phyloP scores from a whole-genome alignment of 495 filamentous ascomycete genomes.

The Pyrenopolyporus hunteri region DNA sequence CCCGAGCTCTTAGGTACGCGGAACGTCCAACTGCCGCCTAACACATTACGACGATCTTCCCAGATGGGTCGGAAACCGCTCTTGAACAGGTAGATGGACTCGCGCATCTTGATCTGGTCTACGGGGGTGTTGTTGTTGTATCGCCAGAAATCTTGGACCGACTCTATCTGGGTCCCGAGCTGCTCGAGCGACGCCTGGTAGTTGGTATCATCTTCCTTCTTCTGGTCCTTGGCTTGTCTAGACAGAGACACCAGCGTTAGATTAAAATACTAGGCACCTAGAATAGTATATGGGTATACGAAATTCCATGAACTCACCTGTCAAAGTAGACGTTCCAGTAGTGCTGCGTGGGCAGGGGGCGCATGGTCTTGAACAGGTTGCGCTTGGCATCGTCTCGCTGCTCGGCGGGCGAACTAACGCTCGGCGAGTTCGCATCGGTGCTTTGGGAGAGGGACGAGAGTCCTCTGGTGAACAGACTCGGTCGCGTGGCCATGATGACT shows the following conservation, averaged over 20 bases:
- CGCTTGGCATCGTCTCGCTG: slow-evolving; percentile 65
- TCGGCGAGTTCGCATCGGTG: slow-evolving; percentile 55
- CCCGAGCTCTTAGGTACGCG: slow-evolving; percentile 76
- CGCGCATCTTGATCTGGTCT: slow-evolving; percentile 74
- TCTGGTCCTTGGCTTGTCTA: slow-evolving; percentile 51
- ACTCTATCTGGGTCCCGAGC: slow-evolving; percentile 70
- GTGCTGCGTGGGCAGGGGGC: slow-evolving; percentile 63
- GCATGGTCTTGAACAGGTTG: slow-evolving; percentile 65
- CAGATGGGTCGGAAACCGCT: slow-evolving; percentile 83
- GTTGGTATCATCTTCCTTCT: slow-evolving; percentile 46
- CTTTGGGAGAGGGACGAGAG: slow-evolving; percentile 59
- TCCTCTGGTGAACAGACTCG: slow-evolving; percentile 59
- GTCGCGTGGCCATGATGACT: slow-evolving; percentile 54
- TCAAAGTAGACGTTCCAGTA: slow-evolving; percentile 68
- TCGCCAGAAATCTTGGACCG: slow-evolving; percentile 83
- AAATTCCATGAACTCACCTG: slow-evolving; percentile 40
- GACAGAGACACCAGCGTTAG: slow-evolving; percentile 17
- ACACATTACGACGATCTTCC: slow-evolving; percentile 85
- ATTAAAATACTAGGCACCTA: not conserved
- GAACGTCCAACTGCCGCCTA: slow-evolving; percentile 87
- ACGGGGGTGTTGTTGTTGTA: slow-evolving; percentile 89
- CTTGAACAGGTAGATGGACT: slow-evolving; percentile 89
- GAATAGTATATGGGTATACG: not conserved
- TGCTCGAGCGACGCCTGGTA: slow-evolving; percentile 72
- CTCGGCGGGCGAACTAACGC: slow-evolving; percentile 59